A percentile compares a stretch with the other conserved stretches of the same genome.
Evolutionary conservation across 2,329 filamentous ascomycete genomes (phyloP).

Genomic region (Claviceps humidiphila): DNA sequence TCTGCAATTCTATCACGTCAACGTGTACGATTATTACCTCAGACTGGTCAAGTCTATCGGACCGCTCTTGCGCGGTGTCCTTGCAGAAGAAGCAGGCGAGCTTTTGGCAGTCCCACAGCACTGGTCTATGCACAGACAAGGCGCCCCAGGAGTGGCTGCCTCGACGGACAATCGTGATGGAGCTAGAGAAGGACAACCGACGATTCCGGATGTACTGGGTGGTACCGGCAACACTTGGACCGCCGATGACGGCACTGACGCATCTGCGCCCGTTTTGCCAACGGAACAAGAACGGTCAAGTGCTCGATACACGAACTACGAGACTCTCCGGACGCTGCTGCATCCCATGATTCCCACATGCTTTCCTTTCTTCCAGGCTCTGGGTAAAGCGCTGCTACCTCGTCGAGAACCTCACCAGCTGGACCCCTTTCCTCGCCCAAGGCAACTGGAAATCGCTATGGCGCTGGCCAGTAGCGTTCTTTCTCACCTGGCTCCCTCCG

Average conservation of each 20-base stretch:
- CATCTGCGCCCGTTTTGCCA: slow-evolving; percentile 15
- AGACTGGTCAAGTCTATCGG: slow-evolving; percentile 63
- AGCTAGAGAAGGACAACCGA: slow-evolving; percentile 9
- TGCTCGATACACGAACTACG: slow-evolving; percentile 56
- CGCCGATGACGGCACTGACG: slow-evolving; percentile 11
- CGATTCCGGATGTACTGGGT: slow-evolving; percentile 20
- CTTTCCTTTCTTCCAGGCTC: slow-evolving; percentile 72
- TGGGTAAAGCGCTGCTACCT: slow-evolving; percentile 69
- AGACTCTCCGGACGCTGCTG: slow-evolving; percentile 62
- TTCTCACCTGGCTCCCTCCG: slow-evolving; percentile 44
- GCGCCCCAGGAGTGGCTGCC: slow-evolving; percentile 12
- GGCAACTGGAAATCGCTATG: slow-evolving; percentile 43
- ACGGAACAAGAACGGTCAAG: slow-evolving; percentile 30
- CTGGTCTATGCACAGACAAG: slow-evolving; percentile 35
- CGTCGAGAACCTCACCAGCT: slow-evolving; percentile 46
- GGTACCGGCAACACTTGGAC: slow-evolving; percentile 14
- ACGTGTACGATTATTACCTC: slow-evolving; percentile 73
- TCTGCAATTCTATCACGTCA: slow-evolving; percentile 60
- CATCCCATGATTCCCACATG: slow-evolving; percentile 66
- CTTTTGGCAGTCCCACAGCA: slow-evolving; percentile 59
- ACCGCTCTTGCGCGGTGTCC: slow-evolving; percentile 61
- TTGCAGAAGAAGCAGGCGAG: slow-evolving; percentile 74
- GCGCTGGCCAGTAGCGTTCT: slow-evolving; percentile 61
- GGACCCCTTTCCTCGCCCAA: slow-evolving; percentile 44
- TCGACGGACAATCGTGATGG: slow-evolving; percentile 13